Base-by-base conservation (phyloP, 2,329 filamentous ascomycete genomes). In the Aspergillus jensenii region DNA sequence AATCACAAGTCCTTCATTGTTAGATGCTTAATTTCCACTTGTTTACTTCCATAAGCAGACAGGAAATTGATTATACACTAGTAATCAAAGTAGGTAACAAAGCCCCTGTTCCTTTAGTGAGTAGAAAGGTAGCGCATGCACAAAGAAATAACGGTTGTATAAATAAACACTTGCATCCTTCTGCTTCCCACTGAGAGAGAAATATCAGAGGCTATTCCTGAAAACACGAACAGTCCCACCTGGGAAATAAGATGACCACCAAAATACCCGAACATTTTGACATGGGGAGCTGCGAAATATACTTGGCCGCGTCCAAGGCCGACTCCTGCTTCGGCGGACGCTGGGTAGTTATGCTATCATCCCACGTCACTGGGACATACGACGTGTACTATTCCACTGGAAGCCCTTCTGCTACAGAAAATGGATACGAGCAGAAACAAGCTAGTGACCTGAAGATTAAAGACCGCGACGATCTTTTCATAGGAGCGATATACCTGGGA, bases 101-200 rank as follows among this genome's bases (percentile, higher is more conserved):
- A 7, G 25, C 25, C 25, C 25, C 25, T 27, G 25, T 7, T 17
- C 17, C 7, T 27, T 31, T 31, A 3, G 7, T 4, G 27, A 31
- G 11, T 9, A 31, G 27, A 31, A 31, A 31, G 9, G 8, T 9
- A 11, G 7, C 8, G 9, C 8, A 3, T 4, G 8, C 9, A 31
- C 9, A 31, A 11, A 31, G 27, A 11, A 31, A 9, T 31, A 9
- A 1, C 3, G 0, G 27, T 11, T 31, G 27, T 11, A 31, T 31
- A 31, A 31, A 31, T 31, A 4, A 31, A 31, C 27, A 31, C 27
- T 8, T 31, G 27, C 27, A 11, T 31, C 9, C 9, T 4, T 11
- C 2, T 1, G 9, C 4, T 11, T 31, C 27, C 27, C 0, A 31
- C 8, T 1, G 3, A 31, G 6, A 9, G 27, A 0, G 27, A 4